phyloP scores from a whole-genome alignment of 139 green algal species.

The Haematococcus sp. region DNA sequence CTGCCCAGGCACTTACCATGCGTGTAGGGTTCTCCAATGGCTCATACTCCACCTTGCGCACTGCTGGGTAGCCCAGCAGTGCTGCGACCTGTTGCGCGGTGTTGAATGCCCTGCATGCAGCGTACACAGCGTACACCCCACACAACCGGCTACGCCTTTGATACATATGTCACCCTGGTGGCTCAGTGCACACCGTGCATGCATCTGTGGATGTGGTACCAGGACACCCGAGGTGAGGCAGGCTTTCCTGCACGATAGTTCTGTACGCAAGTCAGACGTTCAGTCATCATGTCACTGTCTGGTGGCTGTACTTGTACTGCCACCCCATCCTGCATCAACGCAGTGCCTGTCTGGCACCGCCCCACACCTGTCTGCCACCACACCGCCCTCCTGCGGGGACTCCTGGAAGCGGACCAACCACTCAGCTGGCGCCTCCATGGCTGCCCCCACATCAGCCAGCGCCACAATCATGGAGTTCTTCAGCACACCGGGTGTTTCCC shows the following conservation, averaged over 20 bases:
- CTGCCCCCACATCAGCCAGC: constrained; percentile 31
- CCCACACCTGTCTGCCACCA: constrained; percentile 10
- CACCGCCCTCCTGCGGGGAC: background rate
- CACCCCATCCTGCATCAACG: too few relatives aligned
- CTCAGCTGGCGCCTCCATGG: background rate
- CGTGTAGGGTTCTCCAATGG: constrained; percentile 27
- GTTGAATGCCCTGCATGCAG: constrained; percentile 24
- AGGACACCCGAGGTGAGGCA: too few relatives aligned
- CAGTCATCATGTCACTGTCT: too few relatives aligned
- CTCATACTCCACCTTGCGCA: constrained; percentile 27
- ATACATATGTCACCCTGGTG: too few relatives aligned
- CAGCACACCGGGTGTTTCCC: constrained; percentile 22
- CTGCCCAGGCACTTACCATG: constrained; percentile 3
- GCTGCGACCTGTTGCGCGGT: constrained; percentile 18
- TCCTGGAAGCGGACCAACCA: background rate
- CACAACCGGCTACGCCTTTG: too few relatives aligned
- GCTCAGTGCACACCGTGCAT: too few relatives aligned
- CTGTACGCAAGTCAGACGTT: too few relatives aligned
- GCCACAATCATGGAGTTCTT: constrained; percentile 31
- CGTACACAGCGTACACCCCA: background rate
- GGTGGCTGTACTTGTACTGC: too few relatives aligned
- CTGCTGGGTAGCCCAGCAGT: constrained; percentile 10
- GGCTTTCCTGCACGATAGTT: too few relatives aligned
- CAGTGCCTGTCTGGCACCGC: too few relatives aligned
- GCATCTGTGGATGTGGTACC: too few relatives aligned